A percentile compares a stretch with the other conserved stretches of the same genome.
phyloP scores from a whole-genome alignment of 495 filamentous ascomycete species.

The Penicillium pancosmium region DNA sequence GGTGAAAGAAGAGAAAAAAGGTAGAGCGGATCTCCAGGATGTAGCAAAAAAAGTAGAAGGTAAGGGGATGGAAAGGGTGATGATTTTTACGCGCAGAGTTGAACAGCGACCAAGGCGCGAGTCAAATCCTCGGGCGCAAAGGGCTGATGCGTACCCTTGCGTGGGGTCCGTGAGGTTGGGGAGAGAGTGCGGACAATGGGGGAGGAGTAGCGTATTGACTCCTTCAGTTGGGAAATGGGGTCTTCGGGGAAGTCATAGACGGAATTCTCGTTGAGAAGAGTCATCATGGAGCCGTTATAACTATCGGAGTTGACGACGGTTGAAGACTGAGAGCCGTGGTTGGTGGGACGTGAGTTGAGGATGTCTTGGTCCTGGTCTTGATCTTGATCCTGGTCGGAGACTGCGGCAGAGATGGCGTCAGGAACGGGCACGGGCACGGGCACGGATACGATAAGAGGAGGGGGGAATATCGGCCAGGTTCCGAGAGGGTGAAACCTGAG shows the following conservation, averaged over 20 bases:
- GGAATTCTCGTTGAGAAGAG: slow-evolving; percentile 34
- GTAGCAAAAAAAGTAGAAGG: slow-evolving; percentile 8
- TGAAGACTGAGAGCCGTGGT: slow-evolving; percentile 41
- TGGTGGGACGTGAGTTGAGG: slow-evolving; percentile 30
- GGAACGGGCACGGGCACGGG: background rate
- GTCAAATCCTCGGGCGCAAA: slow-evolving; percentile 47
- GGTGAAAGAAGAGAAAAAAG: slow-evolving; percentile 4
- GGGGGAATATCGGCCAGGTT: background rate
- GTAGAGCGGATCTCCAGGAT: slow-evolving; percentile 21
- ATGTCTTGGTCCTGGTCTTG: slow-evolving; percentile 17
- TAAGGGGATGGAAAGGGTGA: slow-evolving; percentile 5
- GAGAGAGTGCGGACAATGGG: slow-evolving; percentile 39
- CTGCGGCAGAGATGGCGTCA: slow-evolving; percentile 17
- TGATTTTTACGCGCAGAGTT: slow-evolving; percentile 36
- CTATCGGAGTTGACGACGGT: slow-evolving; percentile 45
- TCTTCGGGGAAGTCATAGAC: slow-evolving; percentile 32
- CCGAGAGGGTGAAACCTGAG: background rate
- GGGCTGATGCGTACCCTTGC: slow-evolving; percentile 33
- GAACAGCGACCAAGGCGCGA: slow-evolving; percentile 46
- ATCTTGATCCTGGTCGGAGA: slow-evolving; percentile 23
- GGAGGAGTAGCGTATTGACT: slow-evolving; percentile 39
- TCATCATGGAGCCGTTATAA: slow-evolving; percentile 44
- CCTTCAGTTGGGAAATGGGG: slow-evolving; percentile 39
- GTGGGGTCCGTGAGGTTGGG: slow-evolving; percentile 25
- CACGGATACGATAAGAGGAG: slow-evolving; percentile 2